phyloP scores from a whole-genome alignment of 805 yeast species.

The Wickerhamomyces bisporus region DNA sequence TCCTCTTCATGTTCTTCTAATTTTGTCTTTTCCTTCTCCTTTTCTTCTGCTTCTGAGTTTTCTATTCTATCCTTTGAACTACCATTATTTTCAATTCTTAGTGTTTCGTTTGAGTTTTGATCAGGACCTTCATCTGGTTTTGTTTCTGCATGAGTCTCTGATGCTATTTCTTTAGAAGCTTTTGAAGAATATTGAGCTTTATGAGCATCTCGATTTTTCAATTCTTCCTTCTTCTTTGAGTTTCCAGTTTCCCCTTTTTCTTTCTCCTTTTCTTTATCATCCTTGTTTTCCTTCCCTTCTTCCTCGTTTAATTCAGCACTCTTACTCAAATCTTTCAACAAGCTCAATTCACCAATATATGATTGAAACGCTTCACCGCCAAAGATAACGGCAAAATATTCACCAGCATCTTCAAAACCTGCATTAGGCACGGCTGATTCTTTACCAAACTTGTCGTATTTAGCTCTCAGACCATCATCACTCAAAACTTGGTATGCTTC shows the following conservation, averaged over 20 bases:
- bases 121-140: too few species aligned
- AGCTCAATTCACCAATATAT: conserved; percentile 83
- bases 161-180: too few species aligned
- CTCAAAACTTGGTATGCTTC: conserved; percentile 79
- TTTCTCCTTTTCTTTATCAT: conserved; percentile 6
- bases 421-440: conserved; percentile 66
- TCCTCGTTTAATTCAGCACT: conserved; percentile 46
- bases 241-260: not conserved
- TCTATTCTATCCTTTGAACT: not conserved
- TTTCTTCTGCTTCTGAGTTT: conserved; percentile 13
- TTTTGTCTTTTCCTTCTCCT: conserved; percentile 38
- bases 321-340: conserved; percentile 71
- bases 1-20: conserved; percentile 71
- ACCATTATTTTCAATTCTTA: not conserved
- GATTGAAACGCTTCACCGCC: conserved; percentile 88
- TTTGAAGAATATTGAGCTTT: too few species aligned
- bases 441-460: conserved; percentile 72
- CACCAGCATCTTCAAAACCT: conserved; percentile 70
- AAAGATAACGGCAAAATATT: conserved; percentile 64
- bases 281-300: conserved; percentile 34
- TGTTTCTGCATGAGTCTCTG: too few species aligned
- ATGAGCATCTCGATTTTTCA: too few species aligned
- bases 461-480: conserved; percentile 55
- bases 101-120: too few species aligned
- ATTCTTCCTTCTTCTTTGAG: not conserved